Percentiles rank a stretch among this genome's conserved stretches.
phyloP scores from a whole-genome alignment of 768 basidiomycete species.

The Suillus weaverae region DNA sequence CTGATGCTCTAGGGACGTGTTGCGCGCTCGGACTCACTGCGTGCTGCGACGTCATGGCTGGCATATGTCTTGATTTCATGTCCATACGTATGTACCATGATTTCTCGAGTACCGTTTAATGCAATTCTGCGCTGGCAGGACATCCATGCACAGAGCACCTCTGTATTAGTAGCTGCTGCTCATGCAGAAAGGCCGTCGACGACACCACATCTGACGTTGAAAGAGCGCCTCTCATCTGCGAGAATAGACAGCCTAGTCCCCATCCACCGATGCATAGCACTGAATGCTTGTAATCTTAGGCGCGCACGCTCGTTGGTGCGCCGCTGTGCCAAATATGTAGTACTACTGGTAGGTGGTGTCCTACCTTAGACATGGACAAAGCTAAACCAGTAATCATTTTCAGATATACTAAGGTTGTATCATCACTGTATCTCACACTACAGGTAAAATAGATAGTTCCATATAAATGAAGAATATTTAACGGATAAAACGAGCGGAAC shows the following conservation, averaged over 20 bases:
- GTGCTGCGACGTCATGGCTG: conserved; percentile 24
- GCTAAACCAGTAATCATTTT: background rate
- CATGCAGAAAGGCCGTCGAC: conserved; percentile 8
- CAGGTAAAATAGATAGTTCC: background rate
- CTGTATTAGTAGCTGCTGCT: conserved; percentile 23
- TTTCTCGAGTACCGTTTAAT: background rate
- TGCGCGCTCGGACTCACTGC: conserved; percentile 16
- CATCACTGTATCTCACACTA: background rate
- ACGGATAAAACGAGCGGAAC: background rate
- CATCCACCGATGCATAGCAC: conserved; percentile 26
- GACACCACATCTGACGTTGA: conserved; percentile 10
- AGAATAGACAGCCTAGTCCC: conserved; percentile 20
- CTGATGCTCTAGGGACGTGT: conserved; percentile 23
- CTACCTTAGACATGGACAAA: background rate
- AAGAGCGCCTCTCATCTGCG: conserved; percentile 20
- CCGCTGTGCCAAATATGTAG: background rate
- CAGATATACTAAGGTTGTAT: background rate
- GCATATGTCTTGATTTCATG: conserved; percentile 23
- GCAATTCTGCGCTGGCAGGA: conserved; percentile 10
- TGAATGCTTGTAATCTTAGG: background rate
- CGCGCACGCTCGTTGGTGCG: background rate
- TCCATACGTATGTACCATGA: conserved; percentile 22
- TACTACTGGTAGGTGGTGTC: background rate
- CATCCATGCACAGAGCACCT: conserved; percentile 25
- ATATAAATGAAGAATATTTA: background rate